phyloP scores from a whole-genome alignment of 2,329 filamentous ascomycete genomes.

The Rosellinia necatrix region DNA sequence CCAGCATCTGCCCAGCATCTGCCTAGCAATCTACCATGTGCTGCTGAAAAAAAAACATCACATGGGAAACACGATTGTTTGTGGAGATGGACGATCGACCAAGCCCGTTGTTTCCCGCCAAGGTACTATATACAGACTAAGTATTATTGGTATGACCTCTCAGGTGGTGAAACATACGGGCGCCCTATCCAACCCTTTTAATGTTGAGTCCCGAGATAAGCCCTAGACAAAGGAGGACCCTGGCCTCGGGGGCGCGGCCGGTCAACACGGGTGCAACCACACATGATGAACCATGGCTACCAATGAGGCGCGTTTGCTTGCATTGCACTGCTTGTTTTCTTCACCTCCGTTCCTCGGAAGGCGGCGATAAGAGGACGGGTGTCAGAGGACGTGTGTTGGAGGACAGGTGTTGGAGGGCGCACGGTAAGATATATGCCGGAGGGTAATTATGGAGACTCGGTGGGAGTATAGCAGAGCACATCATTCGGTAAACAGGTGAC shows the following conservation, averaged over 20 bases:
- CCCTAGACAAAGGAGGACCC: too few species aligned
- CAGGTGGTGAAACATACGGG: not conserved
- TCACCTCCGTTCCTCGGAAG: not conserved
- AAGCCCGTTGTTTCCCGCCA: not conserved
- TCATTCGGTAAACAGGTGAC: constrained; percentile 15
- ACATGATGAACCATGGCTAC: too few species aligned
- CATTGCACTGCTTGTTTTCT: not conserved
- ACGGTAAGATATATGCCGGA: too few species aligned
- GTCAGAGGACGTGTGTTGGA: constrained; percentile 2
- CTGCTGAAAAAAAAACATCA: too few species aligned
- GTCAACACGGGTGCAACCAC: too few species aligned
- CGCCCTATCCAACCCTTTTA: not conserved
- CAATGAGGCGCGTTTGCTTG: too few species aligned
- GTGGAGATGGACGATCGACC: not conserved
- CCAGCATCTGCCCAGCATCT: too few species aligned
- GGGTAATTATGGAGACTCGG: too few species aligned
- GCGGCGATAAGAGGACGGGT: not conserved
- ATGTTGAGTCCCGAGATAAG: too few species aligned
- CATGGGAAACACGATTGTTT: too few species aligned
- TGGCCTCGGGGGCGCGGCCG: too few species aligned
- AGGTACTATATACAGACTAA: not conserved
- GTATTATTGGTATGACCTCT: not conserved
- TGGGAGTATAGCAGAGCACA: not conserved
- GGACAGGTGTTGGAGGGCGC: not conserved
- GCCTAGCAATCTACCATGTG: too few species aligned